Evolutionary conservation across 164 flowering plant genomes (phyloP).

Genomic region (Berberis vulgaris): DNA sequence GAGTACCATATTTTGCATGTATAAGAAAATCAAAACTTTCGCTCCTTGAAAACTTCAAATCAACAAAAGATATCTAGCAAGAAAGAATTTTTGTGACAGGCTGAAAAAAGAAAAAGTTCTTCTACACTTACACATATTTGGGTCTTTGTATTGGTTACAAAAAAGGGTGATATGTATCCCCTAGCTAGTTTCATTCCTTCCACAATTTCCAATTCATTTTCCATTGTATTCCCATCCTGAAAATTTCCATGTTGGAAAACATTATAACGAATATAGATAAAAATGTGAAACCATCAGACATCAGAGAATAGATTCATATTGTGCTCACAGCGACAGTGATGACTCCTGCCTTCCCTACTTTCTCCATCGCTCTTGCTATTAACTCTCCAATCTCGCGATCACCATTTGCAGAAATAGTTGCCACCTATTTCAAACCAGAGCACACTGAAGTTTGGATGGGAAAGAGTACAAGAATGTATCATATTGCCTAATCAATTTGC

Average conservation of each 20-base stretch:
- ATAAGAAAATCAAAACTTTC: too few relatives aligned
- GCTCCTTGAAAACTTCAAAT: too few relatives aligned
- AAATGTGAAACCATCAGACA: background rate
- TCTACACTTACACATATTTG: constrained; percentile 71
- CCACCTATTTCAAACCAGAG: background rate
- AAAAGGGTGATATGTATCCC: constrained; percentile 77
- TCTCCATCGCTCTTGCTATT: too few relatives aligned
- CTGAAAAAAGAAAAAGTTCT: background rate
- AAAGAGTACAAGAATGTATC: too few relatives aligned
- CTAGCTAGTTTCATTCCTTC: constrained; percentile 80
- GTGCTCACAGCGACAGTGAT: constrained; percentile 66
- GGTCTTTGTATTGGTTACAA: constrained; percentile 44
- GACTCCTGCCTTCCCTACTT: too few relatives aligned
- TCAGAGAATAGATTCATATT: background rate
- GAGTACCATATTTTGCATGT: too few relatives aligned
- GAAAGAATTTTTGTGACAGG: too few relatives aligned
- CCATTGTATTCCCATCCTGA: constrained; percentile 79
- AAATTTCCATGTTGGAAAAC: constrained; percentile 5
- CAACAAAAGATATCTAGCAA: too few relatives aligned
- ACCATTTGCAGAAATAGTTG: constrained; percentile 73
- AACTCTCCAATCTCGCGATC: constrained; percentile 64
- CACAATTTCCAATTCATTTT: constrained; percentile 73
- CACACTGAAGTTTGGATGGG: background rate
- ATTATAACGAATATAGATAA: background rate
- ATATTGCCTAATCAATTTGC: too few relatives aligned